Evolutionary conservation across 139 green algal species (phyloP).

Genomic region (Diplosphaera chodatii): DNA sequence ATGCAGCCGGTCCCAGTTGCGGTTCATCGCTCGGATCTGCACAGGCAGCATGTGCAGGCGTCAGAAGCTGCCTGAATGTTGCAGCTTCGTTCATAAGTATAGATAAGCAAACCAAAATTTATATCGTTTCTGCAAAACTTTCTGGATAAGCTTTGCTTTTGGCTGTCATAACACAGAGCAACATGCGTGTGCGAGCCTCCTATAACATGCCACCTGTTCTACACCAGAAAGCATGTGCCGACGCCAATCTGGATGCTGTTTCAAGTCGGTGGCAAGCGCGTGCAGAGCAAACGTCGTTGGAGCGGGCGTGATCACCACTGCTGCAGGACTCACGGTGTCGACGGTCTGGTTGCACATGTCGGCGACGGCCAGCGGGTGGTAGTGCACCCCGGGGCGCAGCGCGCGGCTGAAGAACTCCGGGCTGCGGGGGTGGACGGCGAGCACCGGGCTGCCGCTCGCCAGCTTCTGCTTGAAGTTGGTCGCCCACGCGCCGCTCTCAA

Average conservation of each 20-base stretch:
- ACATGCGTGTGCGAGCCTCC: too few species aligned
- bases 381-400: conserved; percentile 14
- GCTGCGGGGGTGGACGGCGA: conserved; percentile 4
- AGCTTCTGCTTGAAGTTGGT: conserved; percentile 26
- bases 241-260: too few species aligned
- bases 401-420: conserved; percentile 14
- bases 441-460: conserved; percentile 19
- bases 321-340: not conserved
- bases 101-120: too few species aligned
- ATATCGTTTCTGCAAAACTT: too few species aligned
- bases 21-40: not conserved
- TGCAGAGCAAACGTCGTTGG: too few species aligned
- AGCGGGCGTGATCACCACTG: too few species aligned
- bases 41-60: not conserved
- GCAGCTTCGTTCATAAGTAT: too few species aligned
- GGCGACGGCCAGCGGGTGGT: conserved; percentile 1
- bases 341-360: conserved; percentile 16
- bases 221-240: too few species aligned
- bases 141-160: too few species aligned
- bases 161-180: too few species aligned
- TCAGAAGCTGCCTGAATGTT: not conserved
- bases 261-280: too few species aligned
- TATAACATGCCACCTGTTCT: too few species aligned
- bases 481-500: conserved; percentile 15
- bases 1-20: not conserved